A percentile compares a stretch with the other conserved stretches of the same genome.
These are phyloP conservation scores for Puccinia horiana DNA, from an alignment of 1,284 basidiomycete genomes.

Conservation along the genomic window DNA sequence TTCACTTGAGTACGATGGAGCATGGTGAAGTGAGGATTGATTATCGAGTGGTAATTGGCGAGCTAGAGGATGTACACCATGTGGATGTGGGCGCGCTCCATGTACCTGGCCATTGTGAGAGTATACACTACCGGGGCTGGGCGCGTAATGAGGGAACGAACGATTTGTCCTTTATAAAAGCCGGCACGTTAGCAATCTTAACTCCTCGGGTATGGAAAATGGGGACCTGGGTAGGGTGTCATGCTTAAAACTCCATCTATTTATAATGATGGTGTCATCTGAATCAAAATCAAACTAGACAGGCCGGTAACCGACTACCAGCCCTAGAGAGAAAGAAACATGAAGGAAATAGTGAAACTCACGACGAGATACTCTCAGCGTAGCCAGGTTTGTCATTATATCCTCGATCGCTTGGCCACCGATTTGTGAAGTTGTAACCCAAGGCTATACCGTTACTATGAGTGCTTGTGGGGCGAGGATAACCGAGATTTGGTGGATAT, in stretches of 20 bases:
- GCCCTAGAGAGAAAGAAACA: background rate
- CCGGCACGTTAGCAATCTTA: conserved; percentile 5
- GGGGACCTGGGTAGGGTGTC: background rate
- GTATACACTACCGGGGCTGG: background rate
- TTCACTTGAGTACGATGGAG: conserved; percentile 37
- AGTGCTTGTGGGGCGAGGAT: conserved; percentile 20
- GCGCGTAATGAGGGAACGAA: conserved; percentile 31
- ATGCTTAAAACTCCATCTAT: background rate
- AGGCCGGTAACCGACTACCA: background rate
- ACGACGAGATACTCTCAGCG: conserved; percentile 43
- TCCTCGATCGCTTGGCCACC: conserved; percentile 31
- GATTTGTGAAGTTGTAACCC: conserved; percentile 11
- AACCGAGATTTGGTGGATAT: conserved; percentile 24
- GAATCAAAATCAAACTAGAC: background rate
- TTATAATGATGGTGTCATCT: background rate
- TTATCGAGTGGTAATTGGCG: background rate
- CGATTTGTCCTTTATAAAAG: conserved; percentile 28
- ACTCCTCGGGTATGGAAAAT: background rate
- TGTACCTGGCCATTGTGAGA: background rate
- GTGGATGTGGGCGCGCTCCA: background rate
- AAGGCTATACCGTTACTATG: background rate
- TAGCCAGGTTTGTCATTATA: conserved; percentile 40
- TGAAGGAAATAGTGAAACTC: background rate
- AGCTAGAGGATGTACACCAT: conserved; percentile 3
- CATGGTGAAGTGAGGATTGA: conserved; percentile 9